Conservation (phyloP, 345 rosid species). For the Cochlearia excelsa region DNA sequence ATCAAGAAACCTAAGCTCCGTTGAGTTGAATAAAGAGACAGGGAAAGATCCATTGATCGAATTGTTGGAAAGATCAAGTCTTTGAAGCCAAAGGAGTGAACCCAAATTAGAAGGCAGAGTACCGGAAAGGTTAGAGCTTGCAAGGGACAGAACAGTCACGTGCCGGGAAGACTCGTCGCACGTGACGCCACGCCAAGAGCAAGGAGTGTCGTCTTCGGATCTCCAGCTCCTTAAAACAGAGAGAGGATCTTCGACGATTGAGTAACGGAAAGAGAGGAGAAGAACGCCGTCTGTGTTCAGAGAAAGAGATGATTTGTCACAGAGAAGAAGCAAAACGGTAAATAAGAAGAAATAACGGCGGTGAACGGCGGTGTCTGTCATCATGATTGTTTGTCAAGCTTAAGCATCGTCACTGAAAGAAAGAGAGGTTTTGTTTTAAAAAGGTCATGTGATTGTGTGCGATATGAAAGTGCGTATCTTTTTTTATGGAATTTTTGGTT, state of each 20-base stretch:
- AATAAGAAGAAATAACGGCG: conserved; percentile 29
- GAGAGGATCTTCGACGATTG: conserved; percentile 67
- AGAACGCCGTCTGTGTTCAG: conserved; percentile 73
- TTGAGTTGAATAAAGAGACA: conserved; percentile 48
- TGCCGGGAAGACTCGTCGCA: conserved; percentile 35
- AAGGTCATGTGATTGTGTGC: conserved; percentile 48
- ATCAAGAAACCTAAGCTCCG: conserved; percentile 65
- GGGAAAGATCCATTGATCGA: conserved; percentile 78
- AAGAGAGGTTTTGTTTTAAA: background rate
- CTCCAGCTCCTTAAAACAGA: conserved; percentile 58
- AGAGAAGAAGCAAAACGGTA: conserved; percentile 5
- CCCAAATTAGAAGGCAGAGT: conserved; percentile 72
- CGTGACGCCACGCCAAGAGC: conserved; percentile 79
- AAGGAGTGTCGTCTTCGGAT: conserved; percentile 56
- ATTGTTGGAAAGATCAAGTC: conserved; percentile 76
- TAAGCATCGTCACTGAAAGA: conserved; percentile 36
- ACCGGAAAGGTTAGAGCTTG: conserved; percentile 63
- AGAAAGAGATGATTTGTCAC: conserved; percentile 35
- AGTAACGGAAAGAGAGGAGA: conserved; percentile 71
- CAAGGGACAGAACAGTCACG: conserved; percentile 63
- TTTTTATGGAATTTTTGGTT: conserved; percentile 27
- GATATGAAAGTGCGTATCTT: conserved; percentile 19
- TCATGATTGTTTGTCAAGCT: conserved; percentile 46
- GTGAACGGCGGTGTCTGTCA: conserved; percentile 23
- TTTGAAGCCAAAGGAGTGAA: conserved; percentile 48